phyloP scores from a whole-genome alignment of 1,284 basidiomycete genomes.

The Trichosporon sp. region DNA sequence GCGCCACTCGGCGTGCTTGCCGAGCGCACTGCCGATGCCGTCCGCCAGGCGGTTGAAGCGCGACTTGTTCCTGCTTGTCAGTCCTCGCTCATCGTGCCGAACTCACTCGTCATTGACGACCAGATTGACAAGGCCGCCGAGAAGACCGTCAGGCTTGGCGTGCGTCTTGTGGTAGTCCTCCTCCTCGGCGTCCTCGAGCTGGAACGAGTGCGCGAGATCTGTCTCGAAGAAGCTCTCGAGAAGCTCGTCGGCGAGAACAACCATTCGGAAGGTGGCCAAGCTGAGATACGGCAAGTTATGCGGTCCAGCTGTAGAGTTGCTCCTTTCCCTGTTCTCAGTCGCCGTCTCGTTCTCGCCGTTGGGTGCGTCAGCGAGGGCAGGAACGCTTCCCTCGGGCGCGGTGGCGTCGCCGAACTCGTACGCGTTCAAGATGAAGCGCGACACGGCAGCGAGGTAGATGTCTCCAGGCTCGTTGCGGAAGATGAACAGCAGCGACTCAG shows the following conservation, averaged over 20 bases:
- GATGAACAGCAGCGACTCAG: constrained; percentile 91
- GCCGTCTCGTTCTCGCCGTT: constrained; percentile 48
- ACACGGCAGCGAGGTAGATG: constrained; percentile 89
- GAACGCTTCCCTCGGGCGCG: constrained; percentile 56
- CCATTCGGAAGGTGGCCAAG: constrained; percentile 83
- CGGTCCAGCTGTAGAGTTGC: constrained; percentile 37
- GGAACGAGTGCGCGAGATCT: constrained; percentile 80
- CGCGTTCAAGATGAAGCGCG: constrained; percentile 92
- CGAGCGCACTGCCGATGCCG: constrained; percentile 85
- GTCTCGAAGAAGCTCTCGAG: constrained; percentile 90
- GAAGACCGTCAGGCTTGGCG: constrained; percentile 54
- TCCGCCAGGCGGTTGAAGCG: constrained; percentile 62
- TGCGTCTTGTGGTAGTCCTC: constrained; percentile 54
- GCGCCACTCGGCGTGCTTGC: constrained; percentile 61
- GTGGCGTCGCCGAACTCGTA: constrained; percentile 90
- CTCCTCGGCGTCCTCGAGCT: constrained; percentile 61
- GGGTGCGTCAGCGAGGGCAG: constrained; percentile 13
- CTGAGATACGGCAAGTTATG: constrained; percentile 77
- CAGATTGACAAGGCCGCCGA: constrained; percentile 79
- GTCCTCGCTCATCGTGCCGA: not conserved
- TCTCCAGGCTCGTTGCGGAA: constrained; percentile 97
- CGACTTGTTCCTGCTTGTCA: constrained; percentile 38
- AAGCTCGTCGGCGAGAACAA: constrained; percentile 87
- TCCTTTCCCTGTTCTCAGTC: constrained; percentile 53
- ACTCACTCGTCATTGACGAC: constrained; percentile 70